Conservation (phyloP, 2,329 filamentous ascomycete genomes). For the Uncinocarpus reesii region DNA sequence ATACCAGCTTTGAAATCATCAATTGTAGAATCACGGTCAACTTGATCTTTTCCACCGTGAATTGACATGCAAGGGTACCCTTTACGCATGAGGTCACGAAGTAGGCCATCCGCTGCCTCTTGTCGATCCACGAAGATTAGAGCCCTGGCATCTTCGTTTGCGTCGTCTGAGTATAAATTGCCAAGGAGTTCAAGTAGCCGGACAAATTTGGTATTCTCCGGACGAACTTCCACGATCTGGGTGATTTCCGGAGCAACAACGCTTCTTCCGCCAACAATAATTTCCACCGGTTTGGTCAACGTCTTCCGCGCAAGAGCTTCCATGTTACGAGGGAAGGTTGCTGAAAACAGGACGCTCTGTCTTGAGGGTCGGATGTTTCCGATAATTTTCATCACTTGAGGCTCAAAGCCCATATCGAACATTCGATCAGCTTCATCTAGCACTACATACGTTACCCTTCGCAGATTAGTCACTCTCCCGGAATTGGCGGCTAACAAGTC, state of each 20-base stretch:
- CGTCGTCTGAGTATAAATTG: constrained; percentile 59
- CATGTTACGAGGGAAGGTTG: constrained; percentile 90
- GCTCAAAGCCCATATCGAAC: constrained; percentile 99
- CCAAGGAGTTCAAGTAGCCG: constrained; percentile 78
- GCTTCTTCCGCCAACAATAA: constrained; percentile 78
- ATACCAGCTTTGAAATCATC: constrained; percentile 87
- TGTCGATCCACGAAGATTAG: constrained; percentile 89
- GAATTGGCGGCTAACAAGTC: constrained; percentile 88
- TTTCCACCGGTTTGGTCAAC: constrained; percentile 74
- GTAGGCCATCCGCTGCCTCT: constrained; percentile 72
- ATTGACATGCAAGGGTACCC: constrained; percentile 89
- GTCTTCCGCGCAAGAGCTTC: constrained; percentile 83
- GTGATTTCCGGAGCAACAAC: constrained; percentile 63
- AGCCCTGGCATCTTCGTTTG: constrained; percentile 79
- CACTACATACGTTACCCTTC: constrained; percentile 83
- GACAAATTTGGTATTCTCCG: constrained; percentile 72
- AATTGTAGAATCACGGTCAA: constrained; percentile 85
- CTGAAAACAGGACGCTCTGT: constrained; percentile 91
- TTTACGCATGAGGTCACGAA: constrained; percentile 69
- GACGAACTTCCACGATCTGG: constrained; percentile 79
- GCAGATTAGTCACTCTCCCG: constrained; percentile 85
- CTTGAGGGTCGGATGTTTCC: constrained; percentile 82
- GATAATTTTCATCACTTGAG: constrained; percentile 94
- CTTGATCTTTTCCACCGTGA: constrained; percentile 86
- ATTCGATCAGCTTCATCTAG: constrained; percentile 96